phyloP scores from a whole-genome alignment of 2,329 filamentous ascomycete genomes.

The Fusarium floridanum region DNA sequence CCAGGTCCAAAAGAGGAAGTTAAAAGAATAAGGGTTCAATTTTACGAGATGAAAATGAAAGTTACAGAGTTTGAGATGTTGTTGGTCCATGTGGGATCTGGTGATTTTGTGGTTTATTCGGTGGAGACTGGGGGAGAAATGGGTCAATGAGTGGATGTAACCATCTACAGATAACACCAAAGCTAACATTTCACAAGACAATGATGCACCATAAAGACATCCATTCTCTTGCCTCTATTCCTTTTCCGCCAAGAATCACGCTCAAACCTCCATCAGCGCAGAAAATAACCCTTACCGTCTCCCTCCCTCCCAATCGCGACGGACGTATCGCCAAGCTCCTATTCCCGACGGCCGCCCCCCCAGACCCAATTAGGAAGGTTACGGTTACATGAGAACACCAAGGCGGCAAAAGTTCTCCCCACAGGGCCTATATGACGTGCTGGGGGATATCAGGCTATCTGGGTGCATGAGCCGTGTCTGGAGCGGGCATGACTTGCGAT shows the following conservation, averaged over 20 bases:
- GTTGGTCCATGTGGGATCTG: slow-evolving; percentile 1
- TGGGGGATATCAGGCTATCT: neutral
- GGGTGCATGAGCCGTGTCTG: neutral
- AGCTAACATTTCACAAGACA: neutral
- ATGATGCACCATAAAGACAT: neutral
- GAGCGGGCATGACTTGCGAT: neutral
- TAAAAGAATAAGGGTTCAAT: slow-evolving; percentile 5
- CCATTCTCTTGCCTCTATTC: neutral
- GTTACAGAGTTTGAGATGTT: neutral
- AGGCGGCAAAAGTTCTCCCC: neutral
- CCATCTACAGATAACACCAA: slow-evolving; percentile 2
- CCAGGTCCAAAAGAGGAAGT: slow-evolving; percentile 22
- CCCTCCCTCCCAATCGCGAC: neutral
- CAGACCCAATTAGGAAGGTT: slow-evolving; percentile 37
- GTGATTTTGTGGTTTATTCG: slow-evolving; percentile 21
- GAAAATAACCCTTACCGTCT: neutral
- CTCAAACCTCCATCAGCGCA: neutral
- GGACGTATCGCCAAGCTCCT: slow-evolving; percentile 1
- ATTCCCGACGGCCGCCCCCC: slow-evolving; percentile 16
- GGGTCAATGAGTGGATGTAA: neutral
- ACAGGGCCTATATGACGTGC: neutral
- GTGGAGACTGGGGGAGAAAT: slow-evolving; percentile 19
- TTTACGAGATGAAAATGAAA: neutral
- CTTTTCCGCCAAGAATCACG: neutral
- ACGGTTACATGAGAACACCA: slow-evolving; percentile 29